Base-by-base conservation (phyloP, 257 asterid species). In the Verbena officinalis region DNA sequence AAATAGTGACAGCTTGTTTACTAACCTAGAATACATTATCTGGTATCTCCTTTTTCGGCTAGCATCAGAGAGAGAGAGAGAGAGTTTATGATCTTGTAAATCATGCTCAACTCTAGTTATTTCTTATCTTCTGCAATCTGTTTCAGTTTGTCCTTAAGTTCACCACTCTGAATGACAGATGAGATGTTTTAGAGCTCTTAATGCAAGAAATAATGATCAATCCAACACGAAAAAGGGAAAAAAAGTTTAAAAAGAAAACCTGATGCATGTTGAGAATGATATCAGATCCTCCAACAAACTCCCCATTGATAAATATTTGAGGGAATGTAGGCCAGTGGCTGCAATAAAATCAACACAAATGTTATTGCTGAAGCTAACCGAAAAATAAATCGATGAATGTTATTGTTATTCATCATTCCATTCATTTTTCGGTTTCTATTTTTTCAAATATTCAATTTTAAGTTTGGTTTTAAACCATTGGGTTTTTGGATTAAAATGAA, bases 261-360 rank as follows among this genome's bases (percentile, higher is more conserved):
- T 93, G 76, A 73, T 93, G 99, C 99, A 93, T 88, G 70, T 66
- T 85, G 39, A 93, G 95, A 75, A 93, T 79, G 85, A 93, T 93
- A 79, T 93, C 99, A 42, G 99, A 93, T 71, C 99, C 99, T 62
- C 99, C 99, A 21, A 93, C 49, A 67, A 93, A 93, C 81, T 90
- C 97, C 30, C 96, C 96, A 0, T 84, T 78, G 89, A 93, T 86
- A 76, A 93, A 93, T 81, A 93, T 86, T 62, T 93, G 97, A 30
- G 97, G 99, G 76, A 93, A 93, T 48, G 99, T 93, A 14, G 99
- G 99, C 97, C 99, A 93, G 80, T 83, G 87, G 86, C 99, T 93
- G 83, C 81, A 76, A 68, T 11, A 53, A 27, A 45, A 46, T 34
- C 14, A 9, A 52, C 42, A 52, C 42, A 71, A 9, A n/a, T 45